Percentiles rank a stretch among this genome's conserved stretches.
These are phyloP conservation scores for Durio zibethinus DNA, from an alignment of 345 rosid genomes.

Conservation along the genomic window DNA sequence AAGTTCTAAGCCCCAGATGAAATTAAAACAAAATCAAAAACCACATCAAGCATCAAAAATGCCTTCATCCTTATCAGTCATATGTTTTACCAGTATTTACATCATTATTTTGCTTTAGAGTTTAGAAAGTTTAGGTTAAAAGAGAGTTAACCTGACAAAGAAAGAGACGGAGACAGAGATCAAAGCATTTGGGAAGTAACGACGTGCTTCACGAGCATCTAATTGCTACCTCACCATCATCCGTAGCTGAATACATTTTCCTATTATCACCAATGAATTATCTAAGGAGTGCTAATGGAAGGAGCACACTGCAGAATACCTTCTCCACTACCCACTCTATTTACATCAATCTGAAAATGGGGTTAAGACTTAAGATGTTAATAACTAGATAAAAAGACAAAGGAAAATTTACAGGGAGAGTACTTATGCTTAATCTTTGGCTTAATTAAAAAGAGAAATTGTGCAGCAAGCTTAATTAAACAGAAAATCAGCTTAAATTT, in stretches of 20 bases:
- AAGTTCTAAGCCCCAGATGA: conserved; percentile 8
- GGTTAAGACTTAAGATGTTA: neutral
- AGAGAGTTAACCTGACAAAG: conserved; percentile 11
- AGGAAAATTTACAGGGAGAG: too few species aligned
- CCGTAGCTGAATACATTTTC: neutral
- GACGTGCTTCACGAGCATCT: conserved; percentile 4
- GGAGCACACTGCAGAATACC: neutral
- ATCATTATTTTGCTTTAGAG: neutral
- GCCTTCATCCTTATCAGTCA: neutral
- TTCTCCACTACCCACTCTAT: neutral
- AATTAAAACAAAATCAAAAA: neutral
- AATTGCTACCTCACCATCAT: neutral
- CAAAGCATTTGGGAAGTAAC: conserved; percentile 4
- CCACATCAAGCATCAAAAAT: neutral
- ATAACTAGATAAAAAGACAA: neutral
- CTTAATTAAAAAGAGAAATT: neutral
- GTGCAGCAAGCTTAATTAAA: neutral
- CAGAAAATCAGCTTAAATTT: neutral
- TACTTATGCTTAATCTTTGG: neutral
- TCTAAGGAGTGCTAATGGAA: neutral
- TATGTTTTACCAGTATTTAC: neutral
- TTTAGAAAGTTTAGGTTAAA: conserved; percentile 5
- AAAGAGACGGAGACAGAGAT: neutral
- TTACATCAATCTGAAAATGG: conserved; percentile 6
- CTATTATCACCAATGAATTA: neutral